Evolutionary conservation across 225 moss, liverwort and hornwort species (phyloP), one percentile per base, ranked within the genome.

Genomic region (Polytrichum formosum): DNA sequence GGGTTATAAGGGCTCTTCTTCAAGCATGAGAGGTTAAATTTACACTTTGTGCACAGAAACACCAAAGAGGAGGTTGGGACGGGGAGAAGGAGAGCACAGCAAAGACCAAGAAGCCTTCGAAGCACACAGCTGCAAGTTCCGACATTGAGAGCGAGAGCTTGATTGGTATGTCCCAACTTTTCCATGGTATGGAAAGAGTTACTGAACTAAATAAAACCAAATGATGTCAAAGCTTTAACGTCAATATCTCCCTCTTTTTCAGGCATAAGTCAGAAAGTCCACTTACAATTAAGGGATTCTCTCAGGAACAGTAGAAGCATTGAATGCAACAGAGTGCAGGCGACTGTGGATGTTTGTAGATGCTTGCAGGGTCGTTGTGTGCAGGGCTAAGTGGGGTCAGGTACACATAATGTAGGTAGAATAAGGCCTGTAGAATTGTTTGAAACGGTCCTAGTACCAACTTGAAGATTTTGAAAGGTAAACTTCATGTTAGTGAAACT

Each of bases 51-150:
- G 67, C 83, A 73, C 90, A 93, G 96, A 96, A 92, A 80, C 84
- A 80, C 21, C 69, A 81, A 37, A 93, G 73, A 81, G 82, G 61
- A 68, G 84, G 73, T 75, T 85, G 87, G 26, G 87, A 87, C 37
- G 84, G 81, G 63, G 86, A 80, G 71, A 89, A 84, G 79, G 95
- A 90, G 72, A 90, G 91, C 77, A 85, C 82, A 53, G 80, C 82
- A 19, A 96, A 93, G 75, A 83, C 88, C 30, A 90, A 87, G 79
- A 88, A 78, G 74, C 84, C 82, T 54, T 67, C 56, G 4, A 82
- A 81, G 67, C 75, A 70, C 31, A 64, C 73, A 55, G 35, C 78
- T 63, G 81, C 89, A 65, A 84, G 81, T 20, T 67, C 72, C 18
- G 77, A 80, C 64, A 55, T 61, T 70, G 79, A 63, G 68, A 66